Base-by-base conservation (phyloP, 768 basidiomycete genomes). In the Boletus rufocinnamomeus region DNA sequence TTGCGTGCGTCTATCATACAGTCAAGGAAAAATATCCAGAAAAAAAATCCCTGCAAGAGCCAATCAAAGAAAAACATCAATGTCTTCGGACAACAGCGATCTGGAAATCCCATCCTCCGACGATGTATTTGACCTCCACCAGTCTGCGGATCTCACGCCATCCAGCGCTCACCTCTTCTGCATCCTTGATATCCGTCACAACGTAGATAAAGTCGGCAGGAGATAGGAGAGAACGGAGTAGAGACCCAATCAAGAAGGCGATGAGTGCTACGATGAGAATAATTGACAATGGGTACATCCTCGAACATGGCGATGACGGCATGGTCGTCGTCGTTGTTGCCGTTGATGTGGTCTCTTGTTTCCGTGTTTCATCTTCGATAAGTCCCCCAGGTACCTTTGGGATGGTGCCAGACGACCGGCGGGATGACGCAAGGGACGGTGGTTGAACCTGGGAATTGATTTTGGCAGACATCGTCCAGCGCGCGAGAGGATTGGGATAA, bases 141-240 rank as follows among this genome's bases (percentile, higher is more conserved):
- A 97, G 69, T 64, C 95, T 77, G 66, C 83, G 82, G 59, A 96
- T 86, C 78, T 95, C 95, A 61, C 91, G 79, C 95, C 94, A 97
- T 28, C 87, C 87, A 21, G 67, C 63, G 46, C 72, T 75, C 65
- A 74, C 76, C 56, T 79, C 81, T 69, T 82, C 84, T 54, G 75
- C 80, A 59, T 84, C 83, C 68, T 73, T 69, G 60, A 80, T 61
- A 63, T 86, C 84, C 62, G 77, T 79, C 64, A 83, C 87, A 44
- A 92, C 84, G 70, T 93, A 88, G 45, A 95, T 86, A 76, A 94
- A 95, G 74, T 97, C 96, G 17, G 89, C 91, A 45, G 96, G 92
- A 7, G 88, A 90, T 40, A 98, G 77, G 60, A 98, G 79, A 19
- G 92, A 93, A 55, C 96, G 84, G 60, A 97, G 76, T 55, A 98